Evolutionary conservation across 768 basidiomycete genomes (phyloP), one percentile per base, ranked within the genome.

Genomic region (Mrakia frigida): DNA sequence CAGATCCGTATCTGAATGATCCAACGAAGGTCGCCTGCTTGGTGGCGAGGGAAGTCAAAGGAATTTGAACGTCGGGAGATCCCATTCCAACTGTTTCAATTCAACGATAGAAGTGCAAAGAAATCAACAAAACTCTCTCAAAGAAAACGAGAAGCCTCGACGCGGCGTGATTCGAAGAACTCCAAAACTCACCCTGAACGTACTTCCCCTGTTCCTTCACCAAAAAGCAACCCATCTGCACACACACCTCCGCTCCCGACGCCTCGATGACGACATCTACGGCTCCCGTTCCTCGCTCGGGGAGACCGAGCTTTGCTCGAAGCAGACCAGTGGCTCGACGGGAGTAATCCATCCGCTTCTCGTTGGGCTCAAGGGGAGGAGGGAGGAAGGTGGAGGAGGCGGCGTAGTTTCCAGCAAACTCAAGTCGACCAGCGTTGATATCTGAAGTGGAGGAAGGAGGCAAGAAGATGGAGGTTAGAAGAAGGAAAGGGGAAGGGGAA

Each of bases 221-320:
- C 70, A 95, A 84, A 81, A 88, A 87, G 78, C 94, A 84, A 18
- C 88, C 93, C 61, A 92, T 94, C 83, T 93, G 93, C 77, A 97
- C 92, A 41, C 73, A 74, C 4, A 41, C 90, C 83, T 96, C 93
- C 4, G 95, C 94, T 39, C 95, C 94, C 75, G 91, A 93, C 18
- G 93, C 93, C 81, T 98, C 95, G 65, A 97, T 85, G 76, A 96
- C 90, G 43, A 97, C 85, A 84, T 97, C 93, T 79, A 97, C 89
- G 5, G 88, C 87, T 11, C 87, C 86, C 31, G 84, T 82, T 23
- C 94, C 95, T 59, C 90, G 85, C 75, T 91, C 91, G 50, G 88
- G 85, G 75, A 96, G 88, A 13, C 87, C 87, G 60, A 95, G 87
- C 41, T 87, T 83, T 70, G 86, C 81, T 79, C 86, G 88, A 87